Base-by-base conservation (phyloP, 2,329 filamentous ascomycete species). In the Capronia epimyces region DNA sequence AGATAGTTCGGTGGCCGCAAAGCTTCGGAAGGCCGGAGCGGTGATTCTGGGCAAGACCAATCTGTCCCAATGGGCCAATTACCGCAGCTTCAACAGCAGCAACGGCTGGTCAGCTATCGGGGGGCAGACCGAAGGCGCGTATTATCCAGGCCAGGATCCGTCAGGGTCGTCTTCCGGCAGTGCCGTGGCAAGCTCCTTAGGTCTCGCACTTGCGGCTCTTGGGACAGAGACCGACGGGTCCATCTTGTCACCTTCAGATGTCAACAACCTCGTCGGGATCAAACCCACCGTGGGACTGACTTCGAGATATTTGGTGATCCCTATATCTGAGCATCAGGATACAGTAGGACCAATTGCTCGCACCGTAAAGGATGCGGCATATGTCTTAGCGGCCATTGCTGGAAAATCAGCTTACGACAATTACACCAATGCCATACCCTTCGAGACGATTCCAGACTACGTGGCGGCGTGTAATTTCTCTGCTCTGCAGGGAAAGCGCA, bases 31-130 rank as follows among this genome's bases (percentile, higher is more conserved):
- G 49, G 78, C 79, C 1, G 83, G 83, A 2, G 79, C 75, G 1
- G 71, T 87, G 36, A 77, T 87, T 36, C 70, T 87, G 0, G 84
- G 83, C 41, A 86, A 87, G 66, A 70, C 81, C 0, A 83, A 81
- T 49, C 63, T 86, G 22, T 80, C 75, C 1, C 76, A 86, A 62
- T 86, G 82, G 81, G 79, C 79, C 1, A 82, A 83, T 58, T 81
- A 71, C 47, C 71, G 84, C 8, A 80, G 76, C 2, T 63, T 62
- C 8, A 84, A 82, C 59, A 63, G 61, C 10, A 66, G 66, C 9
- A 79, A 79, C 50, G 83, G 83, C 3, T 87, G 83, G 83, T 81
- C 76, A 40, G 77, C 82, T 0, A 72, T 79, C 52, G 81, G 81
- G 6, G 83, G 82, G 0, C 83, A 86, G 62, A 76, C 75, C 0